phyloP scores from a whole-genome alignment of 2,329 filamentous ascomycete species.

The Triangularia setosa region DNA sequence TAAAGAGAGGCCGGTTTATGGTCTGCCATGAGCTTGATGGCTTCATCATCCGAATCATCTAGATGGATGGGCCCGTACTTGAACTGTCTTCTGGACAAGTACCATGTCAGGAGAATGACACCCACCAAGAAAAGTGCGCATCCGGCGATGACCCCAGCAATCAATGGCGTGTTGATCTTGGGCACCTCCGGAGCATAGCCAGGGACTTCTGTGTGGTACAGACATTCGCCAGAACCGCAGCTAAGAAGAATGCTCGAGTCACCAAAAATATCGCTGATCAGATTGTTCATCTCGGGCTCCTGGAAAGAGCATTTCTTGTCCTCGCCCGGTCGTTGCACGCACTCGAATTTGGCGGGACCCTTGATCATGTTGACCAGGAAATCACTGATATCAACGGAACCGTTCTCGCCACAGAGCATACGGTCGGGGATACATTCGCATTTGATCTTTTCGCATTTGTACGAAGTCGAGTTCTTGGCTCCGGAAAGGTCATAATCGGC shows the following conservation, averaged over 20 bases:
- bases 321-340: slow-evolving; percentile 61
- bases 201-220: slow-evolving; percentile 88
- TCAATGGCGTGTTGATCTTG: slow-evolving; percentile 93
- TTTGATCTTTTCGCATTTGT: slow-evolving; percentile 77
- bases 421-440: slow-evolving; percentile 87
- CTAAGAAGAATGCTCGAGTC: slow-evolving; percentile 82
- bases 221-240: slow-evolving; percentile 84
- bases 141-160: slow-evolving; percentile 86
- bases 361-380: slow-evolving; percentile 80
- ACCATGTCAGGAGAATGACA: slow-evolving; percentile 80
- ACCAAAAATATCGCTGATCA: slow-evolving; percentile 86
- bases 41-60: slow-evolving; percentile 87
- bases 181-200: slow-evolving; percentile 87
- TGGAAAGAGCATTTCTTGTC: slow-evolving; percentile 72
- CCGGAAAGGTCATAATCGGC: slow-evolving; percentile 67
- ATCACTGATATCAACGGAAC: slow-evolving; percentile 86
- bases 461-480: slow-evolving; percentile 74
- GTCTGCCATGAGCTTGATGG: slow-evolving; percentile 79
- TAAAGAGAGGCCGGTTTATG: slow-evolving; percentile 87
- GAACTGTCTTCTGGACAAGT: slow-evolving; percentile 71
- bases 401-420: slow-evolving; percentile 89
- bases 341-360: slow-evolving; percentile 82
- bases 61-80: slow-evolving; percentile 72
- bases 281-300: slow-evolving; percentile 86
- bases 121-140: slow-evolving; percentile 85